A percentile compares a stretch with the other conserved stretches of the same genome.
phyloP scores from a whole-genome alignment of 805 yeast genomes.

The Ogataea naganishii region DNA sequence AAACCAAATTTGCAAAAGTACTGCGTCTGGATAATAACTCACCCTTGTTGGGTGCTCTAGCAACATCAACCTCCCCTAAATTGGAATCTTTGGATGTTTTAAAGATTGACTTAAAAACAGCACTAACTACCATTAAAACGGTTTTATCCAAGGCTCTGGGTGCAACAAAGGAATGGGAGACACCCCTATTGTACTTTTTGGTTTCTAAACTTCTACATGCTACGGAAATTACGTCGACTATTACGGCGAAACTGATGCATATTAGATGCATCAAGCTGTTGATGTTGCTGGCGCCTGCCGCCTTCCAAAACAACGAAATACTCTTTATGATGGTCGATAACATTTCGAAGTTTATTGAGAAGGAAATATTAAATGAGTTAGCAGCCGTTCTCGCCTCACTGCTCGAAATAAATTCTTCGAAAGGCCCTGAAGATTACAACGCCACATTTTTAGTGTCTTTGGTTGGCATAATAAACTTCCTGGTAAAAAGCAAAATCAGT shows the following conservation, averaged over 20 bases:
- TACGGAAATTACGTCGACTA: conserved; percentile 13
- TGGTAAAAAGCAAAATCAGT: too few relatives aligned
- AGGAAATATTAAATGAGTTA: conserved; percentile 8
- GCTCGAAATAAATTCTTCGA: too few relatives aligned
- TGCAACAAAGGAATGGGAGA: conserved; percentile 24
- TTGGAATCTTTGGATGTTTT: conserved; percentile 6
- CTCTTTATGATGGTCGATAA: conserved; percentile 11
- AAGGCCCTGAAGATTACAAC: too few relatives aligned
- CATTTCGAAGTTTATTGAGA: conserved; percentile 16
- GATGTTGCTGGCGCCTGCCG: conserved; percentile 17
- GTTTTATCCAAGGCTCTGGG: conserved; percentile 4
- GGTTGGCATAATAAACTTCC: too few relatives aligned
- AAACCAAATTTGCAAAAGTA: conserved; percentile 8
- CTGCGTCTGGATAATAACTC: neutral
- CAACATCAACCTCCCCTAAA: too few relatives aligned
- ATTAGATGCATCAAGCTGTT: conserved; percentile 31
- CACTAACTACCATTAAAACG: conserved; percentile 6
- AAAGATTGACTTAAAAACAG: too few relatives aligned
- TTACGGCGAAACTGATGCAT: conserved; percentile 14
- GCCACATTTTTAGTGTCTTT: too few relatives aligned
- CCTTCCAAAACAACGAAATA: conserved; percentile 11
- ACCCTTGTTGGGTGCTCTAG: too few relatives aligned
- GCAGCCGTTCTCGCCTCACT: too few relatives aligned
- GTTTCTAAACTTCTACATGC: conserved; percentile 22
- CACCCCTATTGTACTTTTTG: conserved; percentile 27